Evolutionary conservation across 331 rosid genomes (phyloP).

Genomic region (Quercus lobata): DNA sequence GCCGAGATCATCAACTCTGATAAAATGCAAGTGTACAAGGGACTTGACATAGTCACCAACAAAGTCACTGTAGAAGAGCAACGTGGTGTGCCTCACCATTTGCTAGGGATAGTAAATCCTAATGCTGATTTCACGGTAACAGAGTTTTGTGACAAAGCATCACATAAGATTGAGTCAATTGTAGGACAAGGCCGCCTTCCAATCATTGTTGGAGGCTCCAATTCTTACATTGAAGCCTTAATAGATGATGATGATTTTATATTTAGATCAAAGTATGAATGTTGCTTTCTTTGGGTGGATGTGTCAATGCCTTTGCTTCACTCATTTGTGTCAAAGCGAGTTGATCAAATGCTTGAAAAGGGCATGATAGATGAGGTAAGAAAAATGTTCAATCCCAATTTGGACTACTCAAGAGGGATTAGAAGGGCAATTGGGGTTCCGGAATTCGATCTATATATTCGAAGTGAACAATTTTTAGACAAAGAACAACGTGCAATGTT

Average conservation of each 20-base stretch:
- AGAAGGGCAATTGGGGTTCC: conserved; percentile 82
- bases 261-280: conserved; percentile 55
- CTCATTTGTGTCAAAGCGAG: conserved; percentile 46
- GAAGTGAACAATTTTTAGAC: conserved; percentile 22
- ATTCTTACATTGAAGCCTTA: conserved; percentile 66
- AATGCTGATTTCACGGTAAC: conserved; percentile 44
- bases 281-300: conserved; percentile 72
- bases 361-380: conserved; percentile 67
- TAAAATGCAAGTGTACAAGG: conserved; percentile 80
- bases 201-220: conserved; percentile 87
- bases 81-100: conserved; percentile 64
- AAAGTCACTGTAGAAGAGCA: conserved; percentile 66
- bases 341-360: conserved; percentile 52
- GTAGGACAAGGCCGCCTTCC: conserved; percentile 39
- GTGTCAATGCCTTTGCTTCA: conserved; percentile 46
- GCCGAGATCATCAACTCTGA: conserved; percentile 85
- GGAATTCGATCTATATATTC: conserved; percentile 61
- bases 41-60: conserved; percentile 74
- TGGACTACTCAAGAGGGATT: conserved; percentile 57
- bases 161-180: conserved; percentile 37
- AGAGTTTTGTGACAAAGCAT: conserved; percentile 46
- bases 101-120: conserved; percentile 57
- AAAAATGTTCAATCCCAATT: conserved; percentile 39
- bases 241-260: conserved; percentile 46
- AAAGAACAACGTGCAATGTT: conserved; percentile 19